Percentiles rank a stretch among this genome's conserved stretches.
These are phyloP conservation scores for Fusarium sp. DNA, from an alignment of 2,329 filamentous ascomycete genomes.

Conservation along the genomic window DNA sequence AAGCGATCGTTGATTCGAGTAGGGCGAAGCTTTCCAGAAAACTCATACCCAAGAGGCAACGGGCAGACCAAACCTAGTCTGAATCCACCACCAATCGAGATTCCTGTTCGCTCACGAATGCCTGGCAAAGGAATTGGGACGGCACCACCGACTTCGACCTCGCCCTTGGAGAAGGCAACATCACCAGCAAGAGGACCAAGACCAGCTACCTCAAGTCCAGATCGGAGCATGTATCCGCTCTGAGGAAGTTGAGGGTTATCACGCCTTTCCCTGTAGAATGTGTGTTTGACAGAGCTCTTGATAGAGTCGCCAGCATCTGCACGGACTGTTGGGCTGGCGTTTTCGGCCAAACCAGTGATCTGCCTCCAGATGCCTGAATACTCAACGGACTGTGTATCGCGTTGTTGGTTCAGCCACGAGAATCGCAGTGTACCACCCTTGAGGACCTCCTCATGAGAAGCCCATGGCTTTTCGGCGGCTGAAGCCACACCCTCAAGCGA, in stretches of 20 bases:
- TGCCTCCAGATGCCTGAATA: constrained; percentile 90
- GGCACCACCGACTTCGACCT: constrained; percentile 82
- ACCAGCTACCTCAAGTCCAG: constrained; percentile 84
- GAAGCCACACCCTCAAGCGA: constrained; percentile 84
- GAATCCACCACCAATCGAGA: constrained; percentile 84
- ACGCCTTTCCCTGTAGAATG: constrained; percentile 80
- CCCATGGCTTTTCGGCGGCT: constrained; percentile 89
- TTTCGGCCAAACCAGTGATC: constrained; percentile 78
- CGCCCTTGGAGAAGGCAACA: constrained; percentile 93
- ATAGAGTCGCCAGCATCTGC: constrained; percentile 89
- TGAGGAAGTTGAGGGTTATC: constrained; percentile 88
- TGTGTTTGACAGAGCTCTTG: constrained; percentile 87
- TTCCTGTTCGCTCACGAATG: constrained; percentile 73
- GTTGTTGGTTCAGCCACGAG: constrained; percentile 72
- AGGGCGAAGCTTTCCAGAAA: constrained; percentile 63
- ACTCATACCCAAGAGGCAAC: constrained; percentile 69
- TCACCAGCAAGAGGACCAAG: constrained; percentile 86
- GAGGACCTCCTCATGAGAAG: constrained; percentile 89
- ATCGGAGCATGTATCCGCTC: constrained; percentile 81
- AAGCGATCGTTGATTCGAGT: constrained; percentile 95
- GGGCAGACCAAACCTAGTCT: constrained; percentile 86
- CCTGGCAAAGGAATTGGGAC: constrained; percentile 77
- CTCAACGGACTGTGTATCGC: constrained; percentile 78
- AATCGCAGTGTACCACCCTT: constrained; percentile 81
- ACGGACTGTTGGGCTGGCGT: constrained; percentile 83